phyloP scores from a whole-genome alignment of 2,329 filamentous ascomycete species.

The Elsinoe necatrix region DNA sequence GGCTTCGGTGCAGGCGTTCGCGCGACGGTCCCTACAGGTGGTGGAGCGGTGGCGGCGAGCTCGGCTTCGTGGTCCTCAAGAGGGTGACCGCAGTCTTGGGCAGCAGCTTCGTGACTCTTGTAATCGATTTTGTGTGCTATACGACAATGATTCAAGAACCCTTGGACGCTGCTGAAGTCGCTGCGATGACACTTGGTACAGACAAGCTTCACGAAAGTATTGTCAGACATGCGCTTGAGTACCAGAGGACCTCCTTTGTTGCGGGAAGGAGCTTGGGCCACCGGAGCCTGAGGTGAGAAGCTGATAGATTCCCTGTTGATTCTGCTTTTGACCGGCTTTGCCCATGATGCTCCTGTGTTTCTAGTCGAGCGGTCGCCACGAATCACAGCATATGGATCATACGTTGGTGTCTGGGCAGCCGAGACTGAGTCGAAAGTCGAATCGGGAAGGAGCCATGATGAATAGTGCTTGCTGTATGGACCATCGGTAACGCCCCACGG shows the following conservation, averaged over 20 bases:
- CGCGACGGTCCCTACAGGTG: conserved; percentile 1
- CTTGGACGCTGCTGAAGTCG: conserved; percentile 92
- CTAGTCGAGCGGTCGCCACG: conserved; percentile 63
- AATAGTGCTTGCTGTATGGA: conserved; percentile 88
- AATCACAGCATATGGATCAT: conserved; percentile 18
- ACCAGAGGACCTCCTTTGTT: conserved; percentile 65
- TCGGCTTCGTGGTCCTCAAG: conserved; percentile 58
- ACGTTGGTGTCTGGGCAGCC: conserved; percentile 20
- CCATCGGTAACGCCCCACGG: conserved; percentile 88
- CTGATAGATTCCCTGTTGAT: conserved; percentile 51
- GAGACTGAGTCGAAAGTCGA: conserved; percentile 62
- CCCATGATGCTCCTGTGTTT: conserved; percentile 56
- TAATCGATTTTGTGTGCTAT: conserved; percentile 91
- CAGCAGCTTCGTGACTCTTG: conserved; percentile 92
- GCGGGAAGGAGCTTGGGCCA: conserved; percentile 61
- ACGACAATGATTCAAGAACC: conserved; percentile 98
- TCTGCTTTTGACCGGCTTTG: conserved; percentile 42
- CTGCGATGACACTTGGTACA: conserved; percentile 79
- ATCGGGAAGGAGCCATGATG: conserved; percentile 89
- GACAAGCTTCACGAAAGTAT: conserved; percentile 77
- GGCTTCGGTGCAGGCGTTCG: conserved; percentile 16
- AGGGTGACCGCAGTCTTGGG: conserved; percentile 74
- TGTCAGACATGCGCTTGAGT: conserved; percentile 73
- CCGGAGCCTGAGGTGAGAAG: conserved; percentile 50
- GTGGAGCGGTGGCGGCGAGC: conserved; percentile 16